phyloP scores from a whole-genome alignment of 2,329 filamentous ascomycete species.

The Xylaria sp. region DNA sequence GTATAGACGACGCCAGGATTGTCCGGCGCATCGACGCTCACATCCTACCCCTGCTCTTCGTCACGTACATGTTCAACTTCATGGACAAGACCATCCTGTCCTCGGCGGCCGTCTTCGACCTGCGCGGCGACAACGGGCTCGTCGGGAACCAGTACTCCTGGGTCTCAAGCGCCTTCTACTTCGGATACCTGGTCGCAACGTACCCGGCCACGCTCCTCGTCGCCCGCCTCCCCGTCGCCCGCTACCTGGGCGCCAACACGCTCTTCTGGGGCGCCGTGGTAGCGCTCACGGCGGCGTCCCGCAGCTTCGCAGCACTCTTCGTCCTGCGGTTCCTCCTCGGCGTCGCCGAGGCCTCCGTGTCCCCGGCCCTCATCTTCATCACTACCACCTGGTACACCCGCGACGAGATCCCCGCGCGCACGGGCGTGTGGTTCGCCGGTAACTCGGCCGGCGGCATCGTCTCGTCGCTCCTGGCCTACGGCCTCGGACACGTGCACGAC shows the following conservation, averaged over 20 bases:
- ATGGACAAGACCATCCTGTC: constrained; percentile 70
- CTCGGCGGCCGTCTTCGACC: constrained; percentile 65
- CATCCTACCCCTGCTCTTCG: constrained; percentile 66
- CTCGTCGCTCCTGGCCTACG: constrained; percentile 64
- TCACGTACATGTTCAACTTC: constrained; percentile 69
- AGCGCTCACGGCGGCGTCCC: constrained; percentile 57
- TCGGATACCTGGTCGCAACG: constrained; percentile 61
- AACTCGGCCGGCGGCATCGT: constrained; percentile 60
- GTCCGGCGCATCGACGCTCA: constrained; percentile 66
- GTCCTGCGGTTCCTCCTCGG: constrained; percentile 64
- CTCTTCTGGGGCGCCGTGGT: constrained; percentile 63
- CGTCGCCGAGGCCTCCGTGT: constrained; percentile 64
- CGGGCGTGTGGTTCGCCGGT: constrained; percentile 66
- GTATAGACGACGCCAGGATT: constrained; percentile 45
- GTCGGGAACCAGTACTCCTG: constrained; percentile 58
- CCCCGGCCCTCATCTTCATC: constrained; percentile 65
- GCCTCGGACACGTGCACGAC: constrained; percentile 63
- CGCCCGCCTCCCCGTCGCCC: constrained; percentile 58
- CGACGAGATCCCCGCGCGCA: constrained; percentile 64
- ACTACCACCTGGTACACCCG: constrained; percentile 67
- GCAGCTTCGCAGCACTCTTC: constrained; percentile 61
- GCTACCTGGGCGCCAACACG: constrained; percentile 59
- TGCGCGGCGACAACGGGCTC: constrained; percentile 59
- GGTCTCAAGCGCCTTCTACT: constrained; percentile 59
- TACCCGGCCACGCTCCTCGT: constrained; percentile 62